Evolutionary conservation across 2,329 filamentous ascomycete species (phyloP).

Genomic region (Onygenales sp.): DNA sequence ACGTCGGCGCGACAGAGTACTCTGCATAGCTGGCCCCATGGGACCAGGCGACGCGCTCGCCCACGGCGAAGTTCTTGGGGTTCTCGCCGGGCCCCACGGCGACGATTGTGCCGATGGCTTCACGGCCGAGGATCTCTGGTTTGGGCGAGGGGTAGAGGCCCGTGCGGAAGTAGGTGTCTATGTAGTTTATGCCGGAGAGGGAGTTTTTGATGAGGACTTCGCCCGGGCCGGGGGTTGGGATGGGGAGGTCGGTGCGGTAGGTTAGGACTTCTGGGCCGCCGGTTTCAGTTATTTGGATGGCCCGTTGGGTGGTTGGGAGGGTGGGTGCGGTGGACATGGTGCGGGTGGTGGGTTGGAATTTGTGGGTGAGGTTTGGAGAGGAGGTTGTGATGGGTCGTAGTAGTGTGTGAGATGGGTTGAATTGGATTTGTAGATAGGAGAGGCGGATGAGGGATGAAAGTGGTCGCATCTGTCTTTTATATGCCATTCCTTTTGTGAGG

Average conservation of each 20-base stretch:
- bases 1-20: slow-evolving; percentile 46
- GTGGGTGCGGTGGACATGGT: slow-evolving; percentile 34
- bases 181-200: slow-evolving; percentile 75
- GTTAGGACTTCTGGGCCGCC: slow-evolving; percentile 64
- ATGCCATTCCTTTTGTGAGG: not conserved
- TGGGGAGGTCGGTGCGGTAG: slow-evolving; percentile 59
- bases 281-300: slow-evolving; percentile 60
- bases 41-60: slow-evolving; percentile 66
- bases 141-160: slow-evolving; percentile 67
- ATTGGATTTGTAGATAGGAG: not conserved
- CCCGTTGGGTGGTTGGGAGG: slow-evolving; percentile 61
- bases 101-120: slow-evolving; percentile 64
- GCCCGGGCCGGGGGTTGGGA: slow-evolving; percentile 58
- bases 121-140: slow-evolving; percentile 69
- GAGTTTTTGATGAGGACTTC: slow-evolving; percentile 74
- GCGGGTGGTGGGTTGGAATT: not conserved
- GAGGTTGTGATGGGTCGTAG: not conserved
- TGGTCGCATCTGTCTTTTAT: not conserved
- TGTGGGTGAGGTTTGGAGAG: not conserved
- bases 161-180: slow-evolving; percentile 84
- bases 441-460: not conserved
- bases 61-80: slow-evolving; percentile 48
- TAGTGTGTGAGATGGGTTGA: not conserved
- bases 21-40: slow-evolving; percentile 47
- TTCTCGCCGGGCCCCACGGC: slow-evolving; percentile 46